Evolutionary conservation across 73 alveolate genomes (phyloP).

Genomic region (Tetrahymena borealis): DNA sequence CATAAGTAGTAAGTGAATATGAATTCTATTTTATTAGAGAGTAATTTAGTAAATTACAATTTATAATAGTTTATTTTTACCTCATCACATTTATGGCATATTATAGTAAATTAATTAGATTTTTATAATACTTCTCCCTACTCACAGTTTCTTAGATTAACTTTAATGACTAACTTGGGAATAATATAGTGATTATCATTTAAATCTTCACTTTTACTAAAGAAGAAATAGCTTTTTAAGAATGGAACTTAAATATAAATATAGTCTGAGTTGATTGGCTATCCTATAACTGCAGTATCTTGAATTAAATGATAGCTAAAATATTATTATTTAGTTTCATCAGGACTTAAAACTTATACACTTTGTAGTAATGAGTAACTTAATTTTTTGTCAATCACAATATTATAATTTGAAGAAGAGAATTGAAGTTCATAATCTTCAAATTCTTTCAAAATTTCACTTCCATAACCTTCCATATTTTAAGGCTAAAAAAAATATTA

Average conservation of each 20-base stretch:
- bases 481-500: background rate
- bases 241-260: background rate
- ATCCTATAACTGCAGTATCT: background rate
- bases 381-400: background rate
- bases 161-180: background rate
- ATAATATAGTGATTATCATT: background rate
- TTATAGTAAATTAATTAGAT: background rate
- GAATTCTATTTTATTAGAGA: background rate
- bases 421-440: background rate
- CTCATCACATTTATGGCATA: background rate
- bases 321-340: no score
- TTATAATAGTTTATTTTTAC: background rate
- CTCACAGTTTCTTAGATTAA: background rate
- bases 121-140: background rate
- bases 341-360: no score
- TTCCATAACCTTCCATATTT: background rate
- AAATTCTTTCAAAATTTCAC: background rate
- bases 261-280: background rate
- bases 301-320: background rate
- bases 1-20: background rate
- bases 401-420: background rate
- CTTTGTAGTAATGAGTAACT: background rate
- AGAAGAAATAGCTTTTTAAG: background rate
- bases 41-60: background rate
- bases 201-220: background rate